Base-by-base conservation (phyloP, 2,329 filamentous ascomycete species). In the Neurospora sp. region DNA sequence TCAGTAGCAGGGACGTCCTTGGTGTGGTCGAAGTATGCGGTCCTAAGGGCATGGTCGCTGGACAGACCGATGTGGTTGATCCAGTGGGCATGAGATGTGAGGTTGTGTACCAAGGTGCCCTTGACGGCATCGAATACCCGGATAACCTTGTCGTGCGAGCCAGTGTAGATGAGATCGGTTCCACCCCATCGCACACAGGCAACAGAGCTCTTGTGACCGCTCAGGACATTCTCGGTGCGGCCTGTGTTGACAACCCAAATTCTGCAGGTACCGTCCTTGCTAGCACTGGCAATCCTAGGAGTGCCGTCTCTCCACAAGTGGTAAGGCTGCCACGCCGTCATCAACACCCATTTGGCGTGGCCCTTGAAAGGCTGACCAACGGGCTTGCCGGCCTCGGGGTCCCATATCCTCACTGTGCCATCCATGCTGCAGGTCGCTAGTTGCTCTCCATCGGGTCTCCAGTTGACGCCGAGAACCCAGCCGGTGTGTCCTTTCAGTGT, bases 171-270 rank as follows among this genome's bases (percentile, higher is more conserved):
- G 71, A 88, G 83, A 3, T 93, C 93, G 1, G 89, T 91, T n/a
- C 95, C 95, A 70, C 96, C 96, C 96, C 96, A 99, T 75, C 90
- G 90, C 3, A 98, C 93, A 78, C 94, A 97, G 66, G 91, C 93
- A 17, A 98, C 92, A 67, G 89, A 93, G 66, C 90, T 90, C 82
- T 93, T 96, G 83, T 99, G 96, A 3, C 95, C 95, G 5, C 90
- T 92, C 38, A 98, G 84, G 2, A 95, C 91, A 76, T 91, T 89
- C 76, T 97, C 93, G 1, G 92, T 92, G 62, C 86, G 87, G 46
- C 92, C 90, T 7, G 90, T 89, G 71, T 93, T 90, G 39, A 90
- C 90, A 72, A 94, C 87, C 93, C 94, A 98, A 67, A 98, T 86
- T 46, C 95, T 86, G 58, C 97, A 89, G 0, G 95, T 97, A 28